phyloP scores from a whole-genome alignment of 1,284 basidiomycete species.

The Ustilago loliicola region DNA sequence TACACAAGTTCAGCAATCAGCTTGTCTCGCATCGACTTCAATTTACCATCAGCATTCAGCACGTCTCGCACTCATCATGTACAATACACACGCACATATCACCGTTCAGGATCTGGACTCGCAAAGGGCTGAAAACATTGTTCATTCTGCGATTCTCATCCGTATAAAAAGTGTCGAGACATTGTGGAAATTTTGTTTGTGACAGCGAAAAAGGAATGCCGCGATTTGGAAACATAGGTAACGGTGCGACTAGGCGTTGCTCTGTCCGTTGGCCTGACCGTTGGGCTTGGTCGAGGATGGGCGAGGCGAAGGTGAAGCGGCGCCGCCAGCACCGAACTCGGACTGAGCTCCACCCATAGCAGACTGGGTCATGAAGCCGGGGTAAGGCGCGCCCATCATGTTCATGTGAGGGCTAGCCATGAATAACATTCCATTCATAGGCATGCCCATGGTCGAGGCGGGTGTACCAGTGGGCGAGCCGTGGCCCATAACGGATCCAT shows the following conservation, averaged over 20 bases:
- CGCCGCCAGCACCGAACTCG: conserved; percentile 28
- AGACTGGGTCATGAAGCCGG: conserved; percentile 41
- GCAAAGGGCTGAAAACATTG: conserved; percentile 3
- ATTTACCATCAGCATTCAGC: conserved; percentile 9
- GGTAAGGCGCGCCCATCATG: conserved; percentile 57
- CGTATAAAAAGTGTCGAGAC: background rate
- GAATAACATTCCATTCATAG: conserved; percentile 51
- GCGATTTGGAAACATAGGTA: background rate
- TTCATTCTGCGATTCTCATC: conserved; percentile 14
- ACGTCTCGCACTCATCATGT: conserved; percentile 3
- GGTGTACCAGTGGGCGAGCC: conserved; percentile 30
- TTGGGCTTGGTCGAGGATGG: conserved; percentile 40
- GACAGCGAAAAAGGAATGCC: background rate
- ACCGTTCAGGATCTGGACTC: background rate
- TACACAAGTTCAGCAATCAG: background rate
- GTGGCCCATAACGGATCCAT: conserved; percentile 43
- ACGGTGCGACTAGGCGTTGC: conserved; percentile 9
- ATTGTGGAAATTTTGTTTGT: background rate
- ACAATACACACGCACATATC: background rate
- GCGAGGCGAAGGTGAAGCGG: conserved; percentile 18
- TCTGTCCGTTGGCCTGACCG: conserved; percentile 24
- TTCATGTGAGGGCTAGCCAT: conserved; percentile 55
- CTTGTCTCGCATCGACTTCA: background rate
- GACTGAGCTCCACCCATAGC: conserved; percentile 31
- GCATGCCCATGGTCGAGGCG: conserved; percentile 45